Base-by-base conservation (phyloP, 2,329 filamentous ascomycete species). In the Ceratocystis papillata region DNA sequence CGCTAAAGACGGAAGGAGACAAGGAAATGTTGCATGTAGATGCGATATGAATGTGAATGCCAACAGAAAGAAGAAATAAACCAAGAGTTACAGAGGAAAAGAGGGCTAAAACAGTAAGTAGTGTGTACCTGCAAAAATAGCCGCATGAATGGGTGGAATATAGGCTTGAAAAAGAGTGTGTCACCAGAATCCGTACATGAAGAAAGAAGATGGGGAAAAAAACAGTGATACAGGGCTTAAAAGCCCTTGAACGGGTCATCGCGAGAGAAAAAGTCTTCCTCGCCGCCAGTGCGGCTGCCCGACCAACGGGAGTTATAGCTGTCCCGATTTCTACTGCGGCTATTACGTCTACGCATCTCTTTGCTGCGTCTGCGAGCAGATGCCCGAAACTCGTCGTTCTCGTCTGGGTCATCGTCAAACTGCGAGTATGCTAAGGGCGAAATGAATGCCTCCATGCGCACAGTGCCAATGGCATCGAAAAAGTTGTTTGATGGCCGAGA, bases 401-500 rank as follows among this genome's bases (percentile, higher is more conserved):
- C 81, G 65, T 80, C 77, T 0, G 78, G 65, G 53, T 77, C 74
- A 12, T 81, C 79, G 12, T 77, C 76, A 64, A 79, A 76, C 33
- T 77, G 76, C 1, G 77, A 77, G 68, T 79, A 78, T 1, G 81
- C 78, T 10, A 86, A 74, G 0, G 84, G 84, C 70, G 80, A 85
- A 70, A 99, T 95, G 74, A 97, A 99, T 0, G 94, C 94, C 75
- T 97, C 93, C 93, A 99, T 97, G 33, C 94, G 85, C 60, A 97
- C 85, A 1, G 92, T 97, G 1, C 92, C 91, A 67, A 95, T 87
- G 1, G 88, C 88, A 71, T 95, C 91, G 72, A 94, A 94, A 77
- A 94, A 92, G 74, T 85, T 85, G 67, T 77, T 77, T 0, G 78
- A 76, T 3, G 75, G 74, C 5, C 76, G 74, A 8, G 79, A 81